A percentile compares a stretch with the other conserved stretches of the same genome.
Conservation (phyloP, 2,329 filamentous ascomycete genomes). For the Diaporthe vaccinii region DNA sequence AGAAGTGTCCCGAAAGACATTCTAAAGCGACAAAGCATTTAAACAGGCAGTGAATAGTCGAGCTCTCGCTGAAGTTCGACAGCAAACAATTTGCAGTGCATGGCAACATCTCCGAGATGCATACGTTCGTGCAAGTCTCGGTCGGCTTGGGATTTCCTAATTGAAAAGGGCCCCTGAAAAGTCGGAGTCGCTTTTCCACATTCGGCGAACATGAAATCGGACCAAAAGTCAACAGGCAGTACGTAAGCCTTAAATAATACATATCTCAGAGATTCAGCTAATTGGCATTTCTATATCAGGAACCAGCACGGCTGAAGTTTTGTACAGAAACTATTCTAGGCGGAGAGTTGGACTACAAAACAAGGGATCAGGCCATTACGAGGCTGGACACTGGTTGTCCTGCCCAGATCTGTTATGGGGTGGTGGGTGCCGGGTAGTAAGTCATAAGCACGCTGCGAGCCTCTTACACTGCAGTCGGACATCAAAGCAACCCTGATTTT, state of each 20-base stretch:
- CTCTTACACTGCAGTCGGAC: not conserved
- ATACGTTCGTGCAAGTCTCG: not conserved
- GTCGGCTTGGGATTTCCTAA: constrained; percentile 2
- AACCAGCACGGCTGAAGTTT: not conserved
- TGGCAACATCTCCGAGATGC: not conserved
- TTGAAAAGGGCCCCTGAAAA: not conserved
- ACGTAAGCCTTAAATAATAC: not conserved
- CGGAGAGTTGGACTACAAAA: not conserved
- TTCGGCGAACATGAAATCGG: not conserved
- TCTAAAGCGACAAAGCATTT: not conserved
- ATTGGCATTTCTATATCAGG: not conserved
- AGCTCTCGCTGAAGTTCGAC: not conserved
- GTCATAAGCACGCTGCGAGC: not conserved
- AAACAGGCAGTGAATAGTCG: not conserved
- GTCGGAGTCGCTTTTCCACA: not conserved
- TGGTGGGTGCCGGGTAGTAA: not conserved
- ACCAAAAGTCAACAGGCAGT: not conserved
- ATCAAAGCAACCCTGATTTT: not conserved
- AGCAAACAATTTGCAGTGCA: not conserved
- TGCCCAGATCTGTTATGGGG: not conserved
- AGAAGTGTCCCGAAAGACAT: not conserved
- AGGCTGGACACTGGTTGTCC: not conserved
- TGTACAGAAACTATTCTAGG: not conserved
- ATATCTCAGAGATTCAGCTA: not conserved
- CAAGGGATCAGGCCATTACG: not conserved